Evolutionary conservation across 169 alveolate species (phyloP).

Genomic region (Amoebophrya sp.): DNA sequence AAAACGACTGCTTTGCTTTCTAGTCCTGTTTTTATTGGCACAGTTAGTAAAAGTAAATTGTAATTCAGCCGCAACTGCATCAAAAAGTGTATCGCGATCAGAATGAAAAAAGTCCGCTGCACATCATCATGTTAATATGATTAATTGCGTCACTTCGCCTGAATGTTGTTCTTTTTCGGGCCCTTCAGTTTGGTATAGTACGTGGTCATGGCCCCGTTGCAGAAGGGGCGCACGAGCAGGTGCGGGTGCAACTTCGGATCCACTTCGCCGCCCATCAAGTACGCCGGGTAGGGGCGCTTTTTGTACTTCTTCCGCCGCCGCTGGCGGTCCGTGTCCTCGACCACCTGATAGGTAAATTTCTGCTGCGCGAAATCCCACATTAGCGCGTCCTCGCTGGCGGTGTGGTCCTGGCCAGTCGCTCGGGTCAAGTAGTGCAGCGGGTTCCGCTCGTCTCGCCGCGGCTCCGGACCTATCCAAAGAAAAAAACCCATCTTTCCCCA

Average conservation of each 20-base stretch:
- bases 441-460: background rate
- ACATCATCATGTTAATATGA: too few relatives aligned
- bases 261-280: background rate
- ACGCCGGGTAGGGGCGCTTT: background rate
- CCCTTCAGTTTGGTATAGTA: background rate
- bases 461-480: background rate
- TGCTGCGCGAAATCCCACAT: background rate
- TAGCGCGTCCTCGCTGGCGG: background rate
- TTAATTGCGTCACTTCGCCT: background rate
- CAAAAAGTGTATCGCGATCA: too few relatives aligned
- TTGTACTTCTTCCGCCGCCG: background rate
- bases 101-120: too few relatives aligned
- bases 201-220: background rate
- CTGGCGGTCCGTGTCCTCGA: background rate
- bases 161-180: background rate
- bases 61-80: too few relatives aligned
- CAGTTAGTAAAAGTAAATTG: too few relatives aligned
- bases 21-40: too few relatives aligned
- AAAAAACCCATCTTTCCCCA: too few relatives aligned
- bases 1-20: too few relatives aligned
- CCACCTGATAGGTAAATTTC: background rate
- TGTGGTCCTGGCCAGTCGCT: background rate
- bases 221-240: background rate
- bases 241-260: background rate
- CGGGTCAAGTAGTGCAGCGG: background rate